These are phyloP conservation scores for Trichopus zeylanicus DNA, from an alignment of 116 monocot genomes.

Conservation along the genomic window DNA sequence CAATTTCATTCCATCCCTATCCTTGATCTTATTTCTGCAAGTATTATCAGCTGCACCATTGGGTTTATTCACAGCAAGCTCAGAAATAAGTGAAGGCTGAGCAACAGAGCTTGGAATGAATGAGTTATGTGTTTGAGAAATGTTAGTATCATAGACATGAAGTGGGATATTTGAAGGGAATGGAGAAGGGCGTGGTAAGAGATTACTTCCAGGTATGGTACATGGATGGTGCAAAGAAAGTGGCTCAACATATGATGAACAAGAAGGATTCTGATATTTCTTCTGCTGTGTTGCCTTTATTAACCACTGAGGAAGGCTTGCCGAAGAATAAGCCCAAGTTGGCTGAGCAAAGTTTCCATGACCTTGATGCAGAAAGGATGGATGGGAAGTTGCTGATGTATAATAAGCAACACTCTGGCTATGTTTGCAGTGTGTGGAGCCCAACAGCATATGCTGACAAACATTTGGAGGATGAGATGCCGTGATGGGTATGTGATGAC, in stretches of 20 bases:
- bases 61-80: constrained; percentile 8
- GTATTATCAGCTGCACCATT: constrained; percentile 5
- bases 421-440: constrained; percentile 33
- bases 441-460: constrained; percentile 31
- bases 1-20: constrained; percentile 13
- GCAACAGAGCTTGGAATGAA: constrained; percentile 8
- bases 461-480: constrained; percentile 13
- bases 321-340: constrained; percentile 15
- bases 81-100: constrained; percentile 9
- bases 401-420: constrained; percentile 30
- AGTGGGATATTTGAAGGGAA: constrained; percentile 22
- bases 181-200: constrained; percentile 14
- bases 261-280: constrained; percentile 14
- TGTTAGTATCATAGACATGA: constrained; percentile 9
- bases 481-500: constrained; percentile 15
- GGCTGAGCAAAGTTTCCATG: constrained; percentile 14
- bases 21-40: constrained; percentile 13
- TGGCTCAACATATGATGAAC: constrained; percentile 19
- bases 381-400: constrained; percentile 12
- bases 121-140: constrained; percentile 9
- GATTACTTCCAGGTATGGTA: constrained; percentile 8
- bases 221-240: constrained; percentile 8
- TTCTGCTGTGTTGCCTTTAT: constrained; percentile 33
- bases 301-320: constrained; percentile 49
- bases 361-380: constrained; percentile 12